Base-by-base conservation (phyloP, 768 basidiomycete genomes). In the Mycena sanguinolenta region DNA sequence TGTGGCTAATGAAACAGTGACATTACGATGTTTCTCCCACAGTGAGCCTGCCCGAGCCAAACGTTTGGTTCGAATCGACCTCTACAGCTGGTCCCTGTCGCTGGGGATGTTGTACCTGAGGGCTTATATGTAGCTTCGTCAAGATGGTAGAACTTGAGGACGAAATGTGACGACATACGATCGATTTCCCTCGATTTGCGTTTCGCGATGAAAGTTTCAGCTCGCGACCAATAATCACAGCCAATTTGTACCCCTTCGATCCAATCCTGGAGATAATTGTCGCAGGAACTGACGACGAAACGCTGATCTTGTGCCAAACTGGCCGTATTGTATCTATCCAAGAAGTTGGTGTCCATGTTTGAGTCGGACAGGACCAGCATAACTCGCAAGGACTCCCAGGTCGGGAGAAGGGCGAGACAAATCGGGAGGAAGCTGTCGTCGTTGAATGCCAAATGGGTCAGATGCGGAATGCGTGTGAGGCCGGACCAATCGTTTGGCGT, bases 371-470 rank as follows among this genome's bases (percentile, higher is more conserved):
- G 13, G 9, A 58, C 4, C 12, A 25, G 34, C 7, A 58, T 34
- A 27, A 23, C 55, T 2, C 12, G 34, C n/a, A 58, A 36, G 32
- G 36, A 23, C 12, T 36, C 16, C 34, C 55, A 58, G 12, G 10
- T 58, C n/a, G 19, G 12, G 12, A 58, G 55, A 12, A 58, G 34
- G 8, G n/a, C 5, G 34, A 38, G n/a, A 19, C 34, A 36, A n/a
- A 38, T 7, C 5, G 32, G 32, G n/a, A 39, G 32, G 16, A n/a
- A 58, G 14, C 21, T n/a, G 1, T 12, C 10, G 21, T 38, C 9
- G 36, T 58, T 58, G 55, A 58, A 38, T 5, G 55, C 55, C n/a
- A 58, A 28, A 58, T 58, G 55, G 10, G 55, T 58, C 21, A 58
- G 36, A 25, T 58, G 34, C 2, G 55, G 55, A 25, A 58, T 21